Percentiles rank a stretch among this genome's conserved stretches.
phyloP scores from a whole-genome alignment of 371 early-diverging fungal species.

The Actinomortierella wolfii region DNA sequence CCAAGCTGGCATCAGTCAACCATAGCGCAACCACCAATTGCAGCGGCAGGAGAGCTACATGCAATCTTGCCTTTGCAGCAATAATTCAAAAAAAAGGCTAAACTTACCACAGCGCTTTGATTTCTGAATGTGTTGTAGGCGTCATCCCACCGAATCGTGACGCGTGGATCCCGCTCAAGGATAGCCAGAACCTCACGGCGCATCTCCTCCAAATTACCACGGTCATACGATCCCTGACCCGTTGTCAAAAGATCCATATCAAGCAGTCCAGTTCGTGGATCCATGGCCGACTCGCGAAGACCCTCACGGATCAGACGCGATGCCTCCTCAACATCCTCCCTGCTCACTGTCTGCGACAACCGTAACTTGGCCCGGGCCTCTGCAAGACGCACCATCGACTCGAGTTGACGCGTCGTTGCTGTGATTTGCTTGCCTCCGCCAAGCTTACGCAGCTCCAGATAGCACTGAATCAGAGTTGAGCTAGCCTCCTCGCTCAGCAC shows the following conservation, averaged over 20 bases:
- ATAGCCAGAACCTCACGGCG: slow-evolving; percentile 51
- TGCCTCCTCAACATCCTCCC: slow-evolving; percentile 86
- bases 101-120: slow-evolving; percentile 58
- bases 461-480: slow-evolving; percentile 77
- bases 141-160: slow-evolving; percentile 47
- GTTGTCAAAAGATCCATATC: slow-evolving; percentile 97
- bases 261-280: slow-evolving; percentile 97
- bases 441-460: slow-evolving; percentile 89
- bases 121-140: slow-evolving; percentile 54
- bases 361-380: slow-evolving; percentile 99
- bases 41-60: too few species aligned
- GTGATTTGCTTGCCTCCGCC: slow-evolving; percentile 87
- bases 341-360: slow-evolving; percentile 72
- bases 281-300: slow-evolving; percentile 95
- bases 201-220: slow-evolving; percentile 55
- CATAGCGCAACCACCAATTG: too few species aligned
- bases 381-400: slow-evolving; percentile 98
- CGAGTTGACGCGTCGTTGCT: slow-evolving; percentile 99
- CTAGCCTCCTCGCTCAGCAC: slow-evolving; percentile 82
- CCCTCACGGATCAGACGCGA: slow-evolving; percentile 89
- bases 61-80: too few species aligned
- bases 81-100: neutral
- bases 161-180: slow-evolving; percentile 46
- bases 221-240: slow-evolving; percentile 72
- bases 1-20: too few species aligned